Percentiles rank a stretch among this genome's conserved stretches.
Evolutionary conservation across 768 basidiomycete genomes (phyloP).

Genomic region (Roridomyces roridus): DNA sequence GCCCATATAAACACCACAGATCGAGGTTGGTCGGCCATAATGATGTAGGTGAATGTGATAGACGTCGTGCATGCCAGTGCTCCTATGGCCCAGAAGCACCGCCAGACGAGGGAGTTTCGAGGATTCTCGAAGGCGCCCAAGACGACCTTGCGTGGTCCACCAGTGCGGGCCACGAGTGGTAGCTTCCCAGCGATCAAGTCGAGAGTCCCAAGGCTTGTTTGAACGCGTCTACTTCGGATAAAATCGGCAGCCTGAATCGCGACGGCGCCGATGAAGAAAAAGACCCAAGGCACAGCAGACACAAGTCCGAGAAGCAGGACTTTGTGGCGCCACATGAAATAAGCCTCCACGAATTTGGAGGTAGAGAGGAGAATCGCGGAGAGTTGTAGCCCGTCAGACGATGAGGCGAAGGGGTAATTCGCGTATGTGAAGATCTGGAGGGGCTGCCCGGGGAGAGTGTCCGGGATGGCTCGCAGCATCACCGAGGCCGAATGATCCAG

Average conservation of each 20-base stretch:
- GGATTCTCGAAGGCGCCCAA: no score
- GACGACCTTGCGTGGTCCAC: no score
- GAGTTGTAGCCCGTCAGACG: conserved; percentile 8
- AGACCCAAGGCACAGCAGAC: no score
- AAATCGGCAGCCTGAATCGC: conserved; percentile 15
- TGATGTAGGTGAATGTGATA: conserved; percentile 20
- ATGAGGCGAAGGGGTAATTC: conserved; percentile 16
- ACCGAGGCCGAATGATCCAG: conserved; percentile 28
- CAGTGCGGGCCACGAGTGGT: conserved; percentile 24
- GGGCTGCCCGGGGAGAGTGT: no score
- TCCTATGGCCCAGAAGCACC: no score
- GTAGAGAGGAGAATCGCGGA: conserved; percentile 17
- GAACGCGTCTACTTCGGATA: background rate
- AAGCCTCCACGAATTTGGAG: conserved; percentile 27
- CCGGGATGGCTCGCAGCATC: conserved; percentile 22
- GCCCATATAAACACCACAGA: conserved; percentile 27
- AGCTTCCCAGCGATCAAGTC: conserved; percentile 31
- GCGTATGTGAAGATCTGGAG: conserved; percentile 26
- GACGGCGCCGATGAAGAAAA: conserved; percentile 25
- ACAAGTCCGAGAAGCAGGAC: conserved; percentile 23
- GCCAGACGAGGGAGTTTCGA: conserved; percentile 24
- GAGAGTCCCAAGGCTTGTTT: conserved; percentile 11
- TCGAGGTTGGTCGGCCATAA: conserved; percentile 10
- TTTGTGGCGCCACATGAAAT: conserved; percentile 22
- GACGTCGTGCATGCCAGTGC: conserved; percentile 25